phyloP scores from a whole-genome alignment of 2,329 filamentous ascomycete species.

The Sporothrix globosa region DNA sequence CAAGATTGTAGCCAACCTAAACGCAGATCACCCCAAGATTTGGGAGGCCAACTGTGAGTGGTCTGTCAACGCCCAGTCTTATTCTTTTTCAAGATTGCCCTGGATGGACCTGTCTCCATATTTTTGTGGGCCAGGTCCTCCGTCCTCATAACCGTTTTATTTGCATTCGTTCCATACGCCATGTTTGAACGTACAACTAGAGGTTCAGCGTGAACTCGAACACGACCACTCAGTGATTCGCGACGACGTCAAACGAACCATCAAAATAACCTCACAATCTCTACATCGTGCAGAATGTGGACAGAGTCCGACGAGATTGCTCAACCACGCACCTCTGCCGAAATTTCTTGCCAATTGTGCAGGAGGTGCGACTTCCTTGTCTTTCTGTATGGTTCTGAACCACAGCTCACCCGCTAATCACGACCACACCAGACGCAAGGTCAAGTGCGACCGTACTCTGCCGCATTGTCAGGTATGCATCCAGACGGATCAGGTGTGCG shows the following conservation, averaged over 20 bases:
- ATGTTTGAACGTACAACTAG: no score
- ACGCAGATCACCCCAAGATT: no score
- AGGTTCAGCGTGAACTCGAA: no score
- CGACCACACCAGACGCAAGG: constrained; percentile 20
- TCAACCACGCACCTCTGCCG: neutral
- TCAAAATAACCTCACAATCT: neutral
- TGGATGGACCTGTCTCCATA: no score
- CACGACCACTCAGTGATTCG: no score
- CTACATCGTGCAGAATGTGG: neutral
- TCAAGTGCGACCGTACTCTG: constrained; percentile 28
- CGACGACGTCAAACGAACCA: neutral
- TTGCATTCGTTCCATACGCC: no score
- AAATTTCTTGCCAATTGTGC: constrained; percentile 35
- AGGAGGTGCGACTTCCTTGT: constrained; percentile 32
- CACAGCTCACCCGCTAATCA: neutral
- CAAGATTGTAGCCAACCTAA: no score
- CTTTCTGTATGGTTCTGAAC: neutral
- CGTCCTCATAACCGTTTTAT: no score
- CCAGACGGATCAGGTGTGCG: constrained; percentile 26
- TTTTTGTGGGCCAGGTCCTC: no score
- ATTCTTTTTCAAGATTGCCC: no score
- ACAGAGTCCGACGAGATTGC: neutral
- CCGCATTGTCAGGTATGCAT: constrained; percentile 26
- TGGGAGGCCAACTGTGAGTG: no score
- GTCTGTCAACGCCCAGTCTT: no score